These are phyloP conservation scores for Reticulascus tulasneorum DNA, from an alignment of 2,329 filamentous ascomycete genomes.

Conservation along the genomic window DNA sequence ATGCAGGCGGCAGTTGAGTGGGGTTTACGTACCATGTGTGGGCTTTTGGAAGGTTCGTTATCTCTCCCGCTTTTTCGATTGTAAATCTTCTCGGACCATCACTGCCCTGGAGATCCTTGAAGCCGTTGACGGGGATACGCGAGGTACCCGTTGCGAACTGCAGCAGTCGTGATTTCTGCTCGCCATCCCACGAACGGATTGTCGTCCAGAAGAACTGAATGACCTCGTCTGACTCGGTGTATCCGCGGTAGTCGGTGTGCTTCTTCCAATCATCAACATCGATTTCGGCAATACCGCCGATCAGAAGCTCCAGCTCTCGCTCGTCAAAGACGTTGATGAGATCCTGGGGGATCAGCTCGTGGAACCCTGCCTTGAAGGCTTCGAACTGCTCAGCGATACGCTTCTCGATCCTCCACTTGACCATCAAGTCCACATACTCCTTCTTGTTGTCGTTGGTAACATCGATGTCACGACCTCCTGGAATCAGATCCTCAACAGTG, in stretches of 20 bases:
- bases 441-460: constrained; percentile 99
- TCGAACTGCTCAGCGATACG: constrained; percentile 98
- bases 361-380: constrained; percentile 94
- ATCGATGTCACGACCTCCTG: constrained; percentile 83
- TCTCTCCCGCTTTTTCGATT: constrained; percentile 94
- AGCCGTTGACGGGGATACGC: constrained; percentile 96
- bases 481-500: constrained; percentile 90
- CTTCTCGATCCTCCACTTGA: constrained; percentile 99
- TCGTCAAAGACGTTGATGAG: constrained; percentile 98
- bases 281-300: constrained; percentile 99
- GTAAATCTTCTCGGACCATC: constrained; percentile 94
- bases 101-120: constrained; percentile 97
- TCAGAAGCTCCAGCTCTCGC: constrained; percentile 90
- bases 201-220: constrained; percentile 99
- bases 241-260: constrained; percentile 97
- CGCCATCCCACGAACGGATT: constrained; percentile 93
- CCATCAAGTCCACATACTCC: constrained; percentile 97
- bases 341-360: constrained; percentile 93
- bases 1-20: background rate
- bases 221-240: constrained; percentile 95
- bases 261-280: constrained; percentile 99
- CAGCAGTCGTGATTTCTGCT: constrained; percentile 92
- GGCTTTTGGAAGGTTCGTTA: constrained; percentile 87
- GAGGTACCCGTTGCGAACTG: constrained; percentile 98
- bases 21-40: constrained; percentile 80